Evolutionary conservation across 768 basidiomycete genomes (phyloP).

Genomic region (Kwoniella dendrophila): DNA sequence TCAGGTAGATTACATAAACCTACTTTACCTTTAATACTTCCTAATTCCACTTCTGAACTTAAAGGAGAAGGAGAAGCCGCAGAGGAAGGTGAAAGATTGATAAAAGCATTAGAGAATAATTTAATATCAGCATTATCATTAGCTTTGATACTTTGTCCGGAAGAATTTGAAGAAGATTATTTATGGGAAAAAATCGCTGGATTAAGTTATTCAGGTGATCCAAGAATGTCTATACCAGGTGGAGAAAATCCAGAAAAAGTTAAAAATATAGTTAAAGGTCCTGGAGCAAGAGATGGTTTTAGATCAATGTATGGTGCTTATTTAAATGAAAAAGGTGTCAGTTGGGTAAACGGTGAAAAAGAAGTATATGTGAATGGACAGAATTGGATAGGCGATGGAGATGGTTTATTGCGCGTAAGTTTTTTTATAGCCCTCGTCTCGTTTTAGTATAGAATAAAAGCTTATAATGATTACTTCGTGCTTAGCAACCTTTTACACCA

Average conservation of each 20-base stretch:
- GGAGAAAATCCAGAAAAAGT: constrained; percentile 95
- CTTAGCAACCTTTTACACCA: constrained; percentile 69
- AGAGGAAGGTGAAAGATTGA: too few relatives aligned
- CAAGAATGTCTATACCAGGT: constrained; percentile 82
- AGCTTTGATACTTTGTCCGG: constrained; percentile 76
- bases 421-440: neutral
- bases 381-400: constrained; percentile 33
- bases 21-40: constrained; percentile 38
- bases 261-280: constrained; percentile 83
- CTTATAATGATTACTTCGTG: neutral
- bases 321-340: constrained; percentile 61
- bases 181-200: constrained; percentile 84
- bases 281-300: constrained; percentile 70
- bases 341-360: constrained; percentile 15
- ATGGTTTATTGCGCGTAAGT: constrained; percentile 26
- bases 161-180: constrained; percentile 74
- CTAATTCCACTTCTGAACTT: neutral
- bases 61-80: too few relatives aligned
- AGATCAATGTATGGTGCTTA: constrained; percentile 72
- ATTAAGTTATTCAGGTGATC: constrained; percentile 74
- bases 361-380: neutral
- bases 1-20: constrained; percentile 98
- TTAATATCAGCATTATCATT: constrained; percentile 84
- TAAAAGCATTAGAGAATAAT: constrained; percentile 91
- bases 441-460: neutral